Evolutionary conservation across 108 stramenopile species (phyloP).

Genomic region (Cyclotella kingstonii): DNA sequence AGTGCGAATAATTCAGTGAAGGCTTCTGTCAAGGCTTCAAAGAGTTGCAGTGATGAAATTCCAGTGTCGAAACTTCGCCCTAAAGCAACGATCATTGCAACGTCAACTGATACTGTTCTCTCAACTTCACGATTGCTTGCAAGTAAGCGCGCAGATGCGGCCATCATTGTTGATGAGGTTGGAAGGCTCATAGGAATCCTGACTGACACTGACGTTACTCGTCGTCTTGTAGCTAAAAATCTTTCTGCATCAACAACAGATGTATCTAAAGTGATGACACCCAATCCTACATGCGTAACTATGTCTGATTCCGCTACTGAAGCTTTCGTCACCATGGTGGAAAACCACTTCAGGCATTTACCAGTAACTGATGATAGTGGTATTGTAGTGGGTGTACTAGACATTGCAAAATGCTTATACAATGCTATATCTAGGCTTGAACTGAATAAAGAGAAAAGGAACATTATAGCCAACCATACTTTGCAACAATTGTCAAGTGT

Average conservation of each 20-base stretch:
- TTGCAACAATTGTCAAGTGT: constrained; percentile 53
- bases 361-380: constrained; percentile 87
- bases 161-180: constrained; percentile 49
- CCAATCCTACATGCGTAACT: constrained; percentile 83
- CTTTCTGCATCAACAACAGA: constrained; percentile 56
- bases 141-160: constrained; percentile 63
- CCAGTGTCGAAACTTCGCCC: constrained; percentile 78
- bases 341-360: constrained; percentile 90
- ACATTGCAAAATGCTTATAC: constrained; percentile 94
- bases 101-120: constrained; percentile 46
- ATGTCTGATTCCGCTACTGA: constrained; percentile 84
- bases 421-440: constrained; percentile 93
- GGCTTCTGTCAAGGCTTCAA: too few species aligned
- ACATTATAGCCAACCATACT: constrained; percentile 57
- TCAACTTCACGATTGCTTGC: constrained; percentile 58
- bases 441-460: constrained; percentile 55
- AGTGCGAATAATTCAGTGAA: too few species aligned
- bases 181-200: constrained; percentile 82
- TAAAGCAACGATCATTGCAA: constrained; percentile 62
- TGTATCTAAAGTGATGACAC: constrained; percentile 80
- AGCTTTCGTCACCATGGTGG: constrained; percentile 89
- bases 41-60: background rate
- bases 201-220: constrained; percentile 80
- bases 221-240: constrained; percentile 71
- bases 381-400: constrained; percentile 83